Evolutionary conservation across 441 rosid genomes (phyloP).

Genomic region (Rhodomyrtus psidioides): DNA sequence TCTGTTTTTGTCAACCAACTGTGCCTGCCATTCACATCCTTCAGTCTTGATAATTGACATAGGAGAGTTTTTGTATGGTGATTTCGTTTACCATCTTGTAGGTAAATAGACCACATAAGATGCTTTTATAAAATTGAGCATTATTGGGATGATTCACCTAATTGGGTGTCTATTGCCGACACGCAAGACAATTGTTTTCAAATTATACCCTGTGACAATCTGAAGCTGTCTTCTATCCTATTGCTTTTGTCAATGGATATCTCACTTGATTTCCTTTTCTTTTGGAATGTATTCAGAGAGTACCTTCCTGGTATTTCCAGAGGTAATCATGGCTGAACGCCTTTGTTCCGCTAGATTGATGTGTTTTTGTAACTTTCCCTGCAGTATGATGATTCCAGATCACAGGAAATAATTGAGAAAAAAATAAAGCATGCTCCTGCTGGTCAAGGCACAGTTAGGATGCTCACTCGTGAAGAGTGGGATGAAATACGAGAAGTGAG

Average conservation of each 20-base stretch:
- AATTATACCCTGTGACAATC: background rate
- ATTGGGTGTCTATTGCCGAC: background rate
- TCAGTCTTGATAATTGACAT: background rate
- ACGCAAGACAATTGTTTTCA: background rate
- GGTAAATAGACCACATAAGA: background rate
- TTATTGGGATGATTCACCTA: background rate
- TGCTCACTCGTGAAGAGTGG: slow-evolving; percentile 89
- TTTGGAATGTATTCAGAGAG: background rate
- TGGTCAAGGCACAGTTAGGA: slow-evolving; percentile 74
- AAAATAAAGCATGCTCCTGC: slow-evolving; percentile 78
- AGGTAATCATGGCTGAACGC: background rate
- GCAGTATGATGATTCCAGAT: slow-evolving; percentile 71
- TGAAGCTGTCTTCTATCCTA: background rate
- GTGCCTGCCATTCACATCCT: background rate
- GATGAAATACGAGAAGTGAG: slow-evolving; percentile 76
- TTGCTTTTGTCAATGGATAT: background rate
- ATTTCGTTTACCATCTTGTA: background rate
- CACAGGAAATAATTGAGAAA: slow-evolving; percentile 84
- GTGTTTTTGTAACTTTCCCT: background rate
- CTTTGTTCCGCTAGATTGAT: background rate
- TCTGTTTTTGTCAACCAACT: background rate
- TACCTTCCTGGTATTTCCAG: background rate
- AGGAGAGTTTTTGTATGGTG: background rate
- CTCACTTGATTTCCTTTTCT: background rate
- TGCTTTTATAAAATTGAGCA: background rate